Evolutionary conservation across 208 protist genomes (phyloP), one percentile per base, ranked within the genome.

Genomic region (Spongospora subterranea): DNA sequence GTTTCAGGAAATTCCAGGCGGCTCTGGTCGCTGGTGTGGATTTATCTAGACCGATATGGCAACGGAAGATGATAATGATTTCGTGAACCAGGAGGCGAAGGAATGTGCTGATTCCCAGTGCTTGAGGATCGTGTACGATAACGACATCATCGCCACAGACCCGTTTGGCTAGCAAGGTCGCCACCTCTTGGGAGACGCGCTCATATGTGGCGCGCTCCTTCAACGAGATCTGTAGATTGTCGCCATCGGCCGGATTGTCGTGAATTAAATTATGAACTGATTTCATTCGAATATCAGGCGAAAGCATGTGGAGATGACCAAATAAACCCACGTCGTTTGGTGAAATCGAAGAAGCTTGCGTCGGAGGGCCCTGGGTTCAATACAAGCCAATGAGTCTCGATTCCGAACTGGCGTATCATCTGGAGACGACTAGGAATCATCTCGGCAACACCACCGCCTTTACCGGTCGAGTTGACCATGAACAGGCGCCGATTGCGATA

Each of bases 371-470:
- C 71, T 20, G 71, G 71, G 6, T 6, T 39, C n/a, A 82, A 20
- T n/a, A 82, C 71, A n/a, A 82, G 71, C 71, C 71, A 82, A 43
- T 82, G 40, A 6, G 71, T n/a, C 71, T 82, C 71, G n/a, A 82
- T 17, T 35, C 71, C 71, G 13, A 82, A 45, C 35, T 43, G 71
- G 6, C 71, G 71, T 20, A 82, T 35, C 35, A 82, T 43, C 71
- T 82, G 71, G 17, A 82, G 35, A 6, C 35, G n/a, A n/a, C 35
- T 40, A 35, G 71, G 71, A 43, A 82, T 6, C 35, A 82, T 43
- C n/a, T 82, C 71, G 71, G 71, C 71, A 6, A 82, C 71, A 43
- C 71, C 71, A n/a, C 71, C 71, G 71, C 71, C 71, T 43, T 82
- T 82, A n/a, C 17, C 71, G 13, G 71, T 82, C 71, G 71, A 82